Conservation (phyloP, 2,329 filamentous ascomycete genomes). For the Aspergillus costaricaensis region DNA sequence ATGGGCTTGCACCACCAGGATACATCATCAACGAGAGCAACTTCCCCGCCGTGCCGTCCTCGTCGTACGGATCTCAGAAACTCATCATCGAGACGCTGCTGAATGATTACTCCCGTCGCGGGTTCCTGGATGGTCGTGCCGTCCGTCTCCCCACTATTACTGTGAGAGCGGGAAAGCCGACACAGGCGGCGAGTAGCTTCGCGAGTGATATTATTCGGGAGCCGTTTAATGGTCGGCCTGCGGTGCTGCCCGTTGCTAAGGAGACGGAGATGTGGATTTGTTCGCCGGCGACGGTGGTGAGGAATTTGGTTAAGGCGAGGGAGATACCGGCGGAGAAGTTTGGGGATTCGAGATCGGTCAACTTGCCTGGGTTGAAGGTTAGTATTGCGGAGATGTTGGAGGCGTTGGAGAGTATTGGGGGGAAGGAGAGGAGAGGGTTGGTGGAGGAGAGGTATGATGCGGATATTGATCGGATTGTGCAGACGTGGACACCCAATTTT, state of each 20-base stretch:
- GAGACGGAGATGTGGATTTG: conserved; percentile 61
- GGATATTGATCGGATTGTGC: conserved; percentile 58
- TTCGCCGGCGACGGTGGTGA: conserved; percentile 56
- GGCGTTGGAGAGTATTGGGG: conserved; percentile 58
- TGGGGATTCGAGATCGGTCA: conserved; percentile 55
- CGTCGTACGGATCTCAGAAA: conserved; percentile 56
- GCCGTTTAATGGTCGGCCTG: conserved; percentile 53
- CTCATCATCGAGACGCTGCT: conserved; percentile 53
- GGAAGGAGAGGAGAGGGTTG: conserved; percentile 55
- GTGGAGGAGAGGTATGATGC: conserved; percentile 59
- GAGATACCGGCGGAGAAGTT: conserved; percentile 54
- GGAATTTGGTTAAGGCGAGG: conserved; percentile 57
- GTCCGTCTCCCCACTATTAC: conserved; percentile 55
- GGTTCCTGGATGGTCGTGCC: conserved; percentile 50
- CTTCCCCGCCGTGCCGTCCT: conserved; percentile 50
- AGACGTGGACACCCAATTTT: conserved; percentile 62
- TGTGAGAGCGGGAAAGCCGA: conserved; percentile 54
- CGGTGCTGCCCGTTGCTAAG: conserved; percentile 53
- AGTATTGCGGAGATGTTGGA: conserved; percentile 64
- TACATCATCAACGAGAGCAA: conserved; percentile 48
- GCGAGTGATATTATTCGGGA: conserved; percentile 57
- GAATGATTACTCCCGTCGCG: conserved; percentile 55
- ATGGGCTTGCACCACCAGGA: conserved; percentile 50
- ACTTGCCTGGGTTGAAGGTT: conserved; percentile 58
- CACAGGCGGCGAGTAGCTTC: conserved; percentile 55